Conservation (phyloP, 2,329 filamentous ascomycete genomes). For the Monosporascus cannonballus region DNA sequence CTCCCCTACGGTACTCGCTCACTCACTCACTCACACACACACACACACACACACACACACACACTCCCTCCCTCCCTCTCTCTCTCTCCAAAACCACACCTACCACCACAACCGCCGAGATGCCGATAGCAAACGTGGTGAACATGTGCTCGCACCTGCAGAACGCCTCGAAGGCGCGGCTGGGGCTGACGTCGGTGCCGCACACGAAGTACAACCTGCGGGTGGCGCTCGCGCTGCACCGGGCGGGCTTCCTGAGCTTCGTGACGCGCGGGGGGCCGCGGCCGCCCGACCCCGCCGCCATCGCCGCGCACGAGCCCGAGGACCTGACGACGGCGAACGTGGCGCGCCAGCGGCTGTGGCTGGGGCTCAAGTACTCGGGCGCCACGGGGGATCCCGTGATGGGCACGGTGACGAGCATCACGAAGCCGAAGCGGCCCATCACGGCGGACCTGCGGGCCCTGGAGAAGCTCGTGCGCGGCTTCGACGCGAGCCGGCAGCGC, state of each 20-base stretch:
- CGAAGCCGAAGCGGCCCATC: slow-evolving; percentile 68
- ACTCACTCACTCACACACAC: no score
- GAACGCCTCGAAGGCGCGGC: slow-evolving; percentile 77
- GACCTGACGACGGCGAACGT: slow-evolving; percentile 65
- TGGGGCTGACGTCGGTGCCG: slow-evolving; percentile 77
- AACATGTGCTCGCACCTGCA: slow-evolving; percentile 87
- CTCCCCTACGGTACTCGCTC: no score
- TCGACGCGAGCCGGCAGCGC: slow-evolving; percentile 51
- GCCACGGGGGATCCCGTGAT: slow-evolving; percentile 70
- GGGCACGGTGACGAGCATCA: slow-evolving; percentile 57
- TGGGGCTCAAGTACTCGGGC: slow-evolving; percentile 80
- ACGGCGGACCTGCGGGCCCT: slow-evolving; percentile 59
- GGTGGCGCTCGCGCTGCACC: slow-evolving; percentile 71
- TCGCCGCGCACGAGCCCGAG: slow-evolving; percentile 43
- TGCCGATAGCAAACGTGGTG: slow-evolving; percentile 69
- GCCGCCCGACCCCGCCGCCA: slow-evolving; percentile 41
- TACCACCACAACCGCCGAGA: slow-evolving; percentile 26
- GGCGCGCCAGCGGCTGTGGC: slow-evolving; percentile 70
- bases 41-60: no score
- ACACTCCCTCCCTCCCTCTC: not conserved
- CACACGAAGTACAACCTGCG: slow-evolving; percentile 75
- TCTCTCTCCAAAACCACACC: not conserved
- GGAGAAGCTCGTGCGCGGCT: slow-evolving; percentile 60
- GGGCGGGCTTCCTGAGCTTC: slow-evolving; percentile 73
- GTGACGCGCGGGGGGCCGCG: slow-evolving; percentile 65